Base-by-base conservation (phyloP, 2,329 filamentous ascomycete species). In the Bipolaris oryzae region DNA sequence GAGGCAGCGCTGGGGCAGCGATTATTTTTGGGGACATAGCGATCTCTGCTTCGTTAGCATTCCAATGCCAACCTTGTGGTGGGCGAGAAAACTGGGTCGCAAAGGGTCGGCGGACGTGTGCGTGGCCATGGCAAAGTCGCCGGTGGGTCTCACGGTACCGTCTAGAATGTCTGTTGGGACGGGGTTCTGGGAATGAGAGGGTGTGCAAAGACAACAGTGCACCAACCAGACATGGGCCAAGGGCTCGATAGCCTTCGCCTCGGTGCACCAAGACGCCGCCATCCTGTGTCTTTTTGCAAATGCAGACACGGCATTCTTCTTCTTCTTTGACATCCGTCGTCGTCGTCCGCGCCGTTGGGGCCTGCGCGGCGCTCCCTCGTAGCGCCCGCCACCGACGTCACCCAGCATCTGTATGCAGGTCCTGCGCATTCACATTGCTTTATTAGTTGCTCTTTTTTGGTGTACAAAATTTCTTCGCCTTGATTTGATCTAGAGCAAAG, bases 41-140 rank as follows among this genome's bases (percentile, higher is more conserved):
- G 66, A 68, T 65, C 63, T 59, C 37, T 56, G 56, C 63, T 63
- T 54, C 46, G 58, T 65, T 53, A 50, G 43, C 50, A 39, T 53
- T 55, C 49, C 31, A 39, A 18, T 41, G 52, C 50, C 51, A 52
- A 51, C 45, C 31, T 39, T 47, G 41, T 60, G 55, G 56, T 51
- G 55, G 50, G 57, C 34, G 34, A 37, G 51, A 67, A 62, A 65
- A 64, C 51, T 60, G 64, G 65, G 67, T 50, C 63, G 48, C 50
- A 48, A 55, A 53, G 49, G 37, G 35, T 35, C 42, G 42, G 49
- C 37, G 53, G 49, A 41, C 41, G 25, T 41, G 41, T 51, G 18
- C 38, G 16, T 47, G 45, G 60, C 53, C 62, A 62, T 53, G 50
- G 50, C 44, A 49, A 41, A 34, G 43, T 35, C 25, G 50, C 11